phyloP scores from a whole-genome alignment of 2,329 filamentous ascomycete species.

The Fonsecaea multimorphosa region DNA sequence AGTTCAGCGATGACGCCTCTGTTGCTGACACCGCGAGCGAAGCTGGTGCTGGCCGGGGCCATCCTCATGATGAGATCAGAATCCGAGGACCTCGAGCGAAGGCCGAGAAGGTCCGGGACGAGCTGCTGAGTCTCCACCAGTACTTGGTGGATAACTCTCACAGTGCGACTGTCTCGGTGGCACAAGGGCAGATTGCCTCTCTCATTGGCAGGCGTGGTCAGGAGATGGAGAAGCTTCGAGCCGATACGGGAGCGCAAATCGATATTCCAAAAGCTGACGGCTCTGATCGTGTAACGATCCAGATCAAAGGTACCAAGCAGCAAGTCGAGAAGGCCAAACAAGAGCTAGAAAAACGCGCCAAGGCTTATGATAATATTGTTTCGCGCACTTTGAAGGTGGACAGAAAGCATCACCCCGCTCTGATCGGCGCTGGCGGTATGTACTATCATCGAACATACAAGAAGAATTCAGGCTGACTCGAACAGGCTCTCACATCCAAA shows the following conservation, averaged over 20 bases:
- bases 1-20: conserved; percentile 70
- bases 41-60: conserved; percentile 65
- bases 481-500: conserved; percentile 80
- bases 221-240: conserved; percentile 87
- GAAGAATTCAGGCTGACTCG: conserved; percentile 8
- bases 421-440: conserved; percentile 89
- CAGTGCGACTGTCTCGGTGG: conserved; percentile 78
- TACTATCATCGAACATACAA: not conserved
- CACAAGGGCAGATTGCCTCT: conserved; percentile 90
- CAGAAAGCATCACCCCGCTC: conserved; percentile 85
- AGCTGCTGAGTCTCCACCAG: conserved; percentile 85
- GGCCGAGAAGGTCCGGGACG: conserved; percentile 87
- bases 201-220: conserved; percentile 89
- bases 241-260: conserved; percentile 83
- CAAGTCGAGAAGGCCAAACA: conserved; percentile 93
- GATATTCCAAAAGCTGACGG: conserved; percentile 85
- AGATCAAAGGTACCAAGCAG: conserved; percentile 88
- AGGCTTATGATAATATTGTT: conserved; percentile 88
- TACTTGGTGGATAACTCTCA: conserved; percentile 89
- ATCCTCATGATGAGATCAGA: conserved; percentile 85
- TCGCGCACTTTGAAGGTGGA: conserved; percentile 86
- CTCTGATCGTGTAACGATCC: conserved; percentile 78
- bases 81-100: conserved; percentile 91
- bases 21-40: conserved; percentile 73
- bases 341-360: conserved; percentile 82